A percentile compares a stretch with the other conserved stretches of the same genome.
These are phyloP conservation scores for Tinospora cordifolia DNA, from an alignment of 164 flowering plant species.

Conservation along the genomic window DNA sequence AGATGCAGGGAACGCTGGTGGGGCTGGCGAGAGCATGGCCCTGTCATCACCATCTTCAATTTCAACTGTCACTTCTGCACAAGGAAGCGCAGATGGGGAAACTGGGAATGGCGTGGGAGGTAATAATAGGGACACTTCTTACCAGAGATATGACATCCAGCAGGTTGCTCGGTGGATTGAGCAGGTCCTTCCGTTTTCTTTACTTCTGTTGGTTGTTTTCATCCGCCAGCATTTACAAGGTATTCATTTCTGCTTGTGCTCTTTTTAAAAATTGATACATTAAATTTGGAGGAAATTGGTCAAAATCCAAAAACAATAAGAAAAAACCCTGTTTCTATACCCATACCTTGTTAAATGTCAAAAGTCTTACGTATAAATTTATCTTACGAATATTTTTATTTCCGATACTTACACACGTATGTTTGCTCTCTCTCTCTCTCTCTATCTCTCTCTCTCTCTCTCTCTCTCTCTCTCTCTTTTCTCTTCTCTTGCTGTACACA, in stretches of 20 bases:
- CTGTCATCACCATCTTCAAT: conserved; percentile 18
- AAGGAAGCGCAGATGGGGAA: conserved; percentile 36
- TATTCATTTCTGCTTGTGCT: conserved; percentile 18
- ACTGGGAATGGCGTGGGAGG: conserved; percentile 37
- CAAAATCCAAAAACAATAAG: too few relatives aligned
- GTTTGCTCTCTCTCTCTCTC: not conserved
- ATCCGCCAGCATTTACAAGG: conserved; percentile 96
- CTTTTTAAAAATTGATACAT: too few relatives aligned
- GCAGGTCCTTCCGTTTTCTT: conserved; percentile 86
- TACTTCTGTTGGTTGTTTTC: conserved; percentile 89
- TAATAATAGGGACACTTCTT: conserved; percentile 66
- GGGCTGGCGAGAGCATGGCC: conserved; percentile 31
- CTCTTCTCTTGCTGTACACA: too few relatives aligned
- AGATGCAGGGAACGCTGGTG: conserved; percentile 36
- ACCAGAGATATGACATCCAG: conserved; percentile 97
- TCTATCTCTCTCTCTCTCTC: too few relatives aligned
- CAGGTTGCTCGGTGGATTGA: conserved; percentile 98
- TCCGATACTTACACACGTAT: too few relatives aligned
- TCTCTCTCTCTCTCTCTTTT: too few relatives aligned
- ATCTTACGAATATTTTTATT: too few relatives aligned
- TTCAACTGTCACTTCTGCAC: conserved; percentile 14
- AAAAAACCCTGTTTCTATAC: too few relatives aligned
- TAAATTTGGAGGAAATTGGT: too few relatives aligned
- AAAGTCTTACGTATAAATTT: too few relatives aligned
- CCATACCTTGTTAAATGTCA: too few relatives aligned